Percentiles rank a stretch among this genome's conserved stretches.
These are phyloP conservation scores for Bruguiera hainesii DNA, from an alignment of 441 rosid genomes.

Conservation along the genomic window DNA sequence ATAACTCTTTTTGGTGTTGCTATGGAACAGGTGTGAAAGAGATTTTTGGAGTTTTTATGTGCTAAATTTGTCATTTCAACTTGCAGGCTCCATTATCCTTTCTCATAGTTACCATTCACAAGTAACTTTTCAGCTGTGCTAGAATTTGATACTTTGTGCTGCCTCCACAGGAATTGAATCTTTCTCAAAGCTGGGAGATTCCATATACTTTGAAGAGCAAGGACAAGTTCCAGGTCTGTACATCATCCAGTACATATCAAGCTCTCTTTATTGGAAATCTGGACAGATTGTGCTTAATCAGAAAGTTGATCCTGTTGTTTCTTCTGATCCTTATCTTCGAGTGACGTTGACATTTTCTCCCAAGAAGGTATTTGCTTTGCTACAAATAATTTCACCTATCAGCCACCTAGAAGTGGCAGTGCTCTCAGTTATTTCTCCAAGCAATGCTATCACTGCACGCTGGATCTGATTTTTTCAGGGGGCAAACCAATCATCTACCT, in stretches of 20 bases:
- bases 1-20: conserved; percentile 89
- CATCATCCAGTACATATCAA: conserved; percentile 75
- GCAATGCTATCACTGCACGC: background rate
- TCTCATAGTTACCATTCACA: background rate
- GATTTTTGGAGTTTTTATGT: background rate
- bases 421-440: background rate
- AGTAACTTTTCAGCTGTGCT: background rate
- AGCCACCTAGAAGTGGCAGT: background rate
- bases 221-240: conserved; percentile 67
- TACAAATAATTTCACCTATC: background rate
- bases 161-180: conserved; percentile 65
- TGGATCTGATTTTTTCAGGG: conserved; percentile 37
- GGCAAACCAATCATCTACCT: conserved; percentile 41
- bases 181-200: conserved; percentile 95
- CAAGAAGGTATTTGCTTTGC: conserved; percentile 36
- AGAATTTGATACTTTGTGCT: conserved; percentile 2
- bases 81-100: background rate
- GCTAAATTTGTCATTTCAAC: background rate
- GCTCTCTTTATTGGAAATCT: conserved; percentile 71
- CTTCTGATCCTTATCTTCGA: conserved; percentile 65
- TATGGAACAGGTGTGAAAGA: conserved; percentile 77
- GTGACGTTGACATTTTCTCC: conserved; percentile 50
- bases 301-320: conserved; percentile 64
- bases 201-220: conserved; percentile 85
- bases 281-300: conserved; percentile 53